A percentile compares a stretch with the other conserved stretches of the same genome.
Conservation (phyloP, 805 yeast genomes). For the Candida lessepsii region DNA sequence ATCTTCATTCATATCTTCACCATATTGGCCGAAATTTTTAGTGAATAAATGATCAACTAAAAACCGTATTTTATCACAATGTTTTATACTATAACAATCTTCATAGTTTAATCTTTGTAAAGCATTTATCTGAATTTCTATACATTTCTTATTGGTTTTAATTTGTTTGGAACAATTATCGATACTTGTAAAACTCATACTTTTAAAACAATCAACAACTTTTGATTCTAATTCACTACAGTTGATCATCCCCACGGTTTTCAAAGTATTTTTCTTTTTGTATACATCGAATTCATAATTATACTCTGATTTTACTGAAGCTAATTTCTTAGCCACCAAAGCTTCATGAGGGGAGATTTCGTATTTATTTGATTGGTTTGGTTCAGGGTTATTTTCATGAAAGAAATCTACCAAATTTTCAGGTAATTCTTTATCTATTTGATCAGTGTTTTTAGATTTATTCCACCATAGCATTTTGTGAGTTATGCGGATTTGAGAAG, state of each 20-base stretch:
- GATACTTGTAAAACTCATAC: slow-evolving; percentile 27
- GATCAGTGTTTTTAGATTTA: slow-evolving; percentile 21
- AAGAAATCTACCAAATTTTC: slow-evolving; percentile 32
- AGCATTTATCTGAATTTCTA: slow-evolving; percentile 35
- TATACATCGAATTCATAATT: slow-evolving; percentile 29
- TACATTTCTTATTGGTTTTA: slow-evolving; percentile 25
- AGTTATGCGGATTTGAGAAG: too few relatives aligned
- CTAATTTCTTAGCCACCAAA: slow-evolving; percentile 26
- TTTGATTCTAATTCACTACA: slow-evolving; percentile 41
- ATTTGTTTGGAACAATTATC: slow-evolving; percentile 33
- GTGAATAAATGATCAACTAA: slow-evolving; percentile 36
- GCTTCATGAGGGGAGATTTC: slow-evolving; percentile 27
- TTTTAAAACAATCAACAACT: slow-evolving; percentile 36
- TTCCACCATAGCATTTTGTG: slow-evolving; percentile 20
- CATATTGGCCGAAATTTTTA: slow-evolving; percentile 38
- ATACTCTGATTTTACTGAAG: slow-evolving; percentile 18
- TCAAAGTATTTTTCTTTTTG: slow-evolving; percentile 25
- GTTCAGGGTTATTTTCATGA: slow-evolving; percentile 29
- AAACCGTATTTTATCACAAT: slow-evolving; percentile 37
- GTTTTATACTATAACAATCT: slow-evolving; percentile 33
- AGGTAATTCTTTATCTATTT: slow-evolving; percentile 35
- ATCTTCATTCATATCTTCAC: slow-evolving; percentile 28
- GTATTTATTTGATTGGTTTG: slow-evolving; percentile 21
- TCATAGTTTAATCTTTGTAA: slow-evolving; percentile 33
- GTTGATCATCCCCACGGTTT: slow-evolving; percentile 31